Conservation (phyloP, 176 grass and related monocot species). For the Musa troglodytarum region DNA sequence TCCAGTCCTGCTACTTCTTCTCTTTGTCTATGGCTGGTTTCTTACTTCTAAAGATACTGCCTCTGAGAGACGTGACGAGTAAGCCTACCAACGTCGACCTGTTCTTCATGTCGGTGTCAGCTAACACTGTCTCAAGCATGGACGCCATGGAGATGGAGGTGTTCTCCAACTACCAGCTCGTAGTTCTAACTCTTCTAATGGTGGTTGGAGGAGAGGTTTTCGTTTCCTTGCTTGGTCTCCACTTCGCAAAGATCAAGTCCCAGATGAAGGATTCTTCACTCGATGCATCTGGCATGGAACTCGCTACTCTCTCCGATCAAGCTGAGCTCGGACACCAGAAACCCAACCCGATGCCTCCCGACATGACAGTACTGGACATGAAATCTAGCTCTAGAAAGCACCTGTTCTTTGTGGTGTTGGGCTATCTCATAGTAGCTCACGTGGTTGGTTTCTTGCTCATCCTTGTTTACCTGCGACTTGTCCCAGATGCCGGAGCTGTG, state of each 20-base stretch:
- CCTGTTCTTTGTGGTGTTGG: conserved; percentile 32
- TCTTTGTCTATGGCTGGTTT: conserved; percentile 40
- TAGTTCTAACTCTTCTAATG: conserved; percentile 53
- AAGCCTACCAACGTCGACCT: conserved; percentile 31
- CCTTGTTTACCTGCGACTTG: conserved; percentile 34
- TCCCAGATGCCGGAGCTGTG: conserved; percentile 23
- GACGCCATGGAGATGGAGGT: conserved; percentile 46
- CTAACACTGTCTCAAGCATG: conserved; percentile 59
- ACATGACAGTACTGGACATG: background rate
- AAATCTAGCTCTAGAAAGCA: conserved; percentile 9
- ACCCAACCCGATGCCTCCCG: too few species aligned
- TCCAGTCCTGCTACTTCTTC: conserved; percentile 59
- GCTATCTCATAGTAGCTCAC: conserved; percentile 40
- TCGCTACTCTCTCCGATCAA: too few species aligned
- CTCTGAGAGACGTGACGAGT: conserved; percentile 16
- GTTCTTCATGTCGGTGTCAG: conserved; percentile 55
- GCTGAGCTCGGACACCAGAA: background rate
- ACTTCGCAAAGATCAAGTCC: conserved; percentile 8
- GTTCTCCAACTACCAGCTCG: conserved; percentile 66
- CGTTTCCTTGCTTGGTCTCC: conserved; percentile 47
- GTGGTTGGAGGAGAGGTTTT: conserved; percentile 61
- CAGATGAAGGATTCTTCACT: background rate
- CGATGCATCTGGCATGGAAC: conserved; percentile 6
- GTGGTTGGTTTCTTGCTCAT: conserved; percentile 36
- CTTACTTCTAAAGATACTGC: conserved; percentile 35